A percentile compares a stretch with the other conserved stretches of the same genome.
These are phyloP conservation scores for Trichoderma sp. DNA, from an alignment of 2,329 filamentous ascomycete genomes.

Conservation along the genomic window DNA sequence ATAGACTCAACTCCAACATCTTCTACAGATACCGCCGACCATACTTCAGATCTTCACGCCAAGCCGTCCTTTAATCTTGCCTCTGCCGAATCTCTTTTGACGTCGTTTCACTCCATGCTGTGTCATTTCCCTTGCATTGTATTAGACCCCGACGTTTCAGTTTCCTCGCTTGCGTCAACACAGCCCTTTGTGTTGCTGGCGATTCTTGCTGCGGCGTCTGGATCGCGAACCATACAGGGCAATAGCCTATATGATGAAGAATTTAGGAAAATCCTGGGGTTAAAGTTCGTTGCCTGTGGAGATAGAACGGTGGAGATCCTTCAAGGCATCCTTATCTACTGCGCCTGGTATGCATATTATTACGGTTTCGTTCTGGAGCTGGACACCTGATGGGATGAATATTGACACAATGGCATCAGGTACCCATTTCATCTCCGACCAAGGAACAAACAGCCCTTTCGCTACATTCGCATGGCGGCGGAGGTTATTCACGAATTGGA, in stretches of 20 bases:
- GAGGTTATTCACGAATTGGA: constrained; percentile 52
- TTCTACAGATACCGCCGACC: constrained; percentile 31
- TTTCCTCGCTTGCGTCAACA: constrained; percentile 43
- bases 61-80: constrained; percentile 56
- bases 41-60: constrained; percentile 42
- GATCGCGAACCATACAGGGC: constrained; percentile 47
- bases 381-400: background rate
- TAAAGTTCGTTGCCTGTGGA: constrained; percentile 56
- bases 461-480: constrained; percentile 52
- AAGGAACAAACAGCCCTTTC: constrained; percentile 47
- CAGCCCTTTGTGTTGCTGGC: constrained; percentile 55
- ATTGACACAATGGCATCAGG: constrained; percentile 33
- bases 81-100: constrained; percentile 48
- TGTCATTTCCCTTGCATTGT: constrained; percentile 45
- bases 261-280: constrained; percentile 54
- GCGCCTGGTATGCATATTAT: constrained; percentile 47
- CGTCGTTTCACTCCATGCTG: constrained; percentile 45
- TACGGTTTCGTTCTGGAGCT: too few species aligned
- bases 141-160: constrained; percentile 41
- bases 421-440: constrained; percentile 55
- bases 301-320: constrained; percentile 57
- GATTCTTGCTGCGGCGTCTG: constrained; percentile 51
- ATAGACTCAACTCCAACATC: constrained; percentile 29
- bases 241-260: constrained; percentile 57
- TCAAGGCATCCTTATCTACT: constrained; percentile 57